Evolutionary conservation across 2,329 filamentous ascomycete genomes (phyloP), one percentile per base, ranked within the genome.

Genomic region (Epichloe gansuensis): DNA sequence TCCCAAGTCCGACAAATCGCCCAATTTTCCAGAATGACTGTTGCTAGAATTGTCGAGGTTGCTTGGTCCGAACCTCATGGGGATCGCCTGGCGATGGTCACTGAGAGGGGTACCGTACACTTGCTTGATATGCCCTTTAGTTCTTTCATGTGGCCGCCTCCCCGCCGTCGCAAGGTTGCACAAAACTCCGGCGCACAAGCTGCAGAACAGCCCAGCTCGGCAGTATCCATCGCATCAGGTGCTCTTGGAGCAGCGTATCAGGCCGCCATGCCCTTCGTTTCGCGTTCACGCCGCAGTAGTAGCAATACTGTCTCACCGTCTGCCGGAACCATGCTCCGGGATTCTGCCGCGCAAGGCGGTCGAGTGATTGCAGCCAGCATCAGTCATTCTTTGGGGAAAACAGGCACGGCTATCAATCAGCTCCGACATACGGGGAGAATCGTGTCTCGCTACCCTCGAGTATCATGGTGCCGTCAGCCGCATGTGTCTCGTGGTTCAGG

Each of bases 41-140:
- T 91, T 48, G 89, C 93, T 3, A 86, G 88, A 51, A 88, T 97
- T 52, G 80, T 96, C 23, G 91, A 96, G 62, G 87, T 95, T 43
- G 82, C 83, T 3, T 98, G 93, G 93, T 85, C 86, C 2, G 78
- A 81, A 52, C 88, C 88, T 3, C 83, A 84, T 52, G 88, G 88
- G 23, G 88, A 95, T 63, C 84, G 87, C 54, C 72, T 94, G 41
- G 91, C 91, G 2, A 83, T 98, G 70, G 82, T 96, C 28, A 97
- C 93, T 0, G 89, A 95, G 62, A 87, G 91, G 60, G 90, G 91
- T n/a, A 98, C 93, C 8, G 83, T 96, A 11, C 93, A 98, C 69
- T 80, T 97, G 44, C 84, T 95, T 58, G 88, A 95, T 59, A 80
- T 97, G 67, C 89, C 90, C 8, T 76, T 81, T 46, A 86, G 82